phyloP scores from a whole-genome alignment of 2,329 filamentous ascomycete species.

The Phyllosticta ampelicida region DNA sequence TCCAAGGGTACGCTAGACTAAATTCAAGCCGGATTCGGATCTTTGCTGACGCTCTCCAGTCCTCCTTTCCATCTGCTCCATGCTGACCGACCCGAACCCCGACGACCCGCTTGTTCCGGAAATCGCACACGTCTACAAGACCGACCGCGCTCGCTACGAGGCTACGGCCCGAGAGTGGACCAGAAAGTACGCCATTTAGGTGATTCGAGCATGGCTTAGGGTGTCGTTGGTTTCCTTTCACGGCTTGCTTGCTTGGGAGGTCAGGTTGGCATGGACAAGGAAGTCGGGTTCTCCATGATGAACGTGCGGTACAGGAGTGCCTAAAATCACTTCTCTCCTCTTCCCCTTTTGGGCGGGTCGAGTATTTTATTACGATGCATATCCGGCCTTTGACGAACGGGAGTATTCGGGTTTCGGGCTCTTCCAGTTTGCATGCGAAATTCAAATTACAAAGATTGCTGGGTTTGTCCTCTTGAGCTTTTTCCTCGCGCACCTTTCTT shows the following conservation, averaged over 20 bases:
- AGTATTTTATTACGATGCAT: slow-evolving; percentile 17
- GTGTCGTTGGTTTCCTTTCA: slow-evolving; percentile 9
- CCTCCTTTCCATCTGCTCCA: slow-evolving; percentile 96
- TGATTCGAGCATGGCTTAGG: slow-evolving; percentile 9
- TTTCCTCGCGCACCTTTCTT: background rate
- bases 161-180: slow-evolving; percentile 97
- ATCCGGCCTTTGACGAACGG: slow-evolving; percentile 16
- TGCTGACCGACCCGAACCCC: slow-evolving; percentile 98
- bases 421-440: slow-evolving; percentile 11
- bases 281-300: slow-evolving; percentile 8
- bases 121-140: slow-evolving; percentile 99
- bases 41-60: slow-evolving; percentile 46
- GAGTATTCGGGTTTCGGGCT: slow-evolving; percentile 11
- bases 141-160: slow-evolving; percentile 90
- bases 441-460: slow-evolving; percentile 10
- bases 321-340: slow-evolving; percentile 17
- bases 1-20: slow-evolving; percentile 65
- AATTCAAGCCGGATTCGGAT: background rate
- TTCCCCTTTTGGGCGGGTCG: slow-evolving; percentile 11
- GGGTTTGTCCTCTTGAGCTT: background rate
- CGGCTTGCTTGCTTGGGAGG: slow-evolving; percentile 11
- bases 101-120: slow-evolving; percentile 97
- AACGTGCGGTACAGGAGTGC: slow-evolving; percentile 10
- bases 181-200: slow-evolving; percentile 92
- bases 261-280: slow-evolving; percentile 11